These are phyloP conservation scores for Pelargonium australe DNA, from an alignment of 441 rosid genomes.

Conservation along the genomic window DNA sequence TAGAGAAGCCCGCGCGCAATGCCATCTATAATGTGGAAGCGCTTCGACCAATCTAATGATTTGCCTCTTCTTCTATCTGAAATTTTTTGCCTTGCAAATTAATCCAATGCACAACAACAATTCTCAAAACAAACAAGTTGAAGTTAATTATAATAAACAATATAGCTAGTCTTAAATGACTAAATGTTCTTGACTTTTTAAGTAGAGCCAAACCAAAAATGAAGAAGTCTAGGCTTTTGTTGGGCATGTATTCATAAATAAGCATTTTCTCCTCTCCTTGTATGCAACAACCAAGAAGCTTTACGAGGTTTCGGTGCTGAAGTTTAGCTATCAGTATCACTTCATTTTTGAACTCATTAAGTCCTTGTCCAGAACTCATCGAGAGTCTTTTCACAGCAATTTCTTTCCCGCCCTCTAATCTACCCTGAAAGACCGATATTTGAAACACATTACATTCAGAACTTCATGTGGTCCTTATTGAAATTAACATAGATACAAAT, in stretches of 20 bases:
- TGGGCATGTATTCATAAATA: constrained; percentile 33
- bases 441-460: too few species aligned
- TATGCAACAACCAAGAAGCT: constrained; percentile 29
- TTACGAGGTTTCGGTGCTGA: constrained; percentile 35
- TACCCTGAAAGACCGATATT: constrained; percentile 17
- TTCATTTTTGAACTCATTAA: constrained; percentile 33
- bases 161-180: too few species aligned
- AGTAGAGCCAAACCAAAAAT: constrained; percentile 29
- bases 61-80: background rate
- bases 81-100: too few species aligned
- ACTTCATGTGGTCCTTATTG: too few species aligned
- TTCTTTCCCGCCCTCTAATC: constrained; percentile 24
- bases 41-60: constrained; percentile 10
- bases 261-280: constrained; percentile 27
- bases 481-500: too few species aligned
- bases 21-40: constrained; percentile 10
- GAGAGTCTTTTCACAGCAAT: constrained; percentile 36
- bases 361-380: constrained; percentile 28
- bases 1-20: constrained; percentile 19
- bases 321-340: constrained; percentile 31
- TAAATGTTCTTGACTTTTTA: too few species aligned
- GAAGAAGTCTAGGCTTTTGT: constrained; percentile 33
- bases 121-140: too few species aligned
- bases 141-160: too few species aligned
- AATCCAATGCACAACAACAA: too few species aligned